Conservation (phyloP, 78 protist genomes). For the Speleostelium caveatum region DNA sequence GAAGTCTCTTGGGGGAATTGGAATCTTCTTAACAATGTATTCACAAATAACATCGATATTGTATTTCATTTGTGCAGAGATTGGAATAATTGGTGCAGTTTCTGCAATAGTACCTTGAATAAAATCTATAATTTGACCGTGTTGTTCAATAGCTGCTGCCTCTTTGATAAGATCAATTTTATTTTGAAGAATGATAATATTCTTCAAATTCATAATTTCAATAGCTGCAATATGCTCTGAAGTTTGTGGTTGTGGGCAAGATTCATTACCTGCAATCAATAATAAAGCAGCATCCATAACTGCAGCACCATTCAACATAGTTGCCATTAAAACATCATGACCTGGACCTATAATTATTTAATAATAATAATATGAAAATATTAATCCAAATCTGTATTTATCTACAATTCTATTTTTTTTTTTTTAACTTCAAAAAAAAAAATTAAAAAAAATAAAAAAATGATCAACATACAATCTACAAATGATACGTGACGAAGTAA, state of each 20-base stretch:
- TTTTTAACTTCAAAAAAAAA: background rate
- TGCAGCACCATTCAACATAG: conserved; percentile 99
- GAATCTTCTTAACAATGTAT: conserved; percentile 94
- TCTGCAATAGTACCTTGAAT: conserved; percentile 98
- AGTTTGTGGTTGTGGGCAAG: conserved; percentile 99
- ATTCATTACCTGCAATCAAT: conserved; percentile 99
- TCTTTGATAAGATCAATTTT: conserved; percentile 99
- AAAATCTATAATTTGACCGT: conserved; percentile 94
- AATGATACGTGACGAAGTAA: conserved; percentile 93
- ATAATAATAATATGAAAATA: background rate
- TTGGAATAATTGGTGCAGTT: conserved; percentile 99
- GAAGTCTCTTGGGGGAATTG: conserved; percentile 98
- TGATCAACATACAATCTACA: conserved; percentile 84
- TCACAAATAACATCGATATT: conserved; percentile 99
- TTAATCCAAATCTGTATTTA: background rate
- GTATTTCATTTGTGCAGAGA: conserved; percentile 98
- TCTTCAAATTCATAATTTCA: conserved; percentile 98
- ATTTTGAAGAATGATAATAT: conserved; percentile 99
- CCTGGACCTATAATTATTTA: conserved; percentile 67
- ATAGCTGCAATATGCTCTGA: conserved; percentile 99
- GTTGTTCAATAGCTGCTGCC: conserved; percentile 91
- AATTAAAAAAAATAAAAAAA: too few species aligned
- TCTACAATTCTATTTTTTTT: background rate
- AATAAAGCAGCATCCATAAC: conserved; percentile 99
- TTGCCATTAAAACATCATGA: conserved; percentile 99